phyloP scores from a whole-genome alignment of 345 rosid genomes.

The Cardamine chenopodiifolia region DNA sequence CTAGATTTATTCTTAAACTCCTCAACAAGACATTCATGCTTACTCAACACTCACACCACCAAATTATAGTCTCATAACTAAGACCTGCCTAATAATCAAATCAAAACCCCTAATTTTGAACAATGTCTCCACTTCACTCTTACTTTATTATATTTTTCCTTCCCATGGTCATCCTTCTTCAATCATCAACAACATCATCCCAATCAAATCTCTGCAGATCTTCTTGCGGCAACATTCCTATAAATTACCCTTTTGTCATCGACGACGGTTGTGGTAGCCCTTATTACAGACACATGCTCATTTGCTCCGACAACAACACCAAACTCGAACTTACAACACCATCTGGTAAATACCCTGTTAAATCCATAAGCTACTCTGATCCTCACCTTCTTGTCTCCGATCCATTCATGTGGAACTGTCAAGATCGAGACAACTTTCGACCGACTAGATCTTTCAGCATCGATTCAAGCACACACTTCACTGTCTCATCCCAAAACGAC shows the following conservation, averaged over 20 bases:
- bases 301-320: conserved; percentile 58
- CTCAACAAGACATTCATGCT: conserved; percentile 41
- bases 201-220: conserved; percentile 61
- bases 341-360: conserved; percentile 74
- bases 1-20: conserved; percentile 40
- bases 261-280: conserved; percentile 94
- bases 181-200: conserved; percentile 39
- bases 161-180: conserved; percentile 12
- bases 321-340: conserved; percentile 79
- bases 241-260: conserved; percentile 73
- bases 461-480: conserved; percentile 78
- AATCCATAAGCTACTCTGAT: conserved; percentile 72
- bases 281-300: conserved; percentile 77
- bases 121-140: conserved; percentile 41
- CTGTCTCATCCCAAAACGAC: conserved; percentile 82
- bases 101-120: neutral
- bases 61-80: conserved; percentile 22
- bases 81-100: conserved; percentile 2
- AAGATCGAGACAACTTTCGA: conserved; percentile 66
- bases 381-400: conserved; percentile 76
- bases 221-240: conserved; percentile 71
- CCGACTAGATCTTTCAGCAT: conserved; percentile 83
- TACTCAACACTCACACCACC: conserved; percentile 38
- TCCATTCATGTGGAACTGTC: conserved; percentile 89
- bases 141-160: conserved; percentile 26